Evolutionary conservation across 805 yeast genomes (phyloP).

Genomic region (Suhomyces prunicola): DNA sequence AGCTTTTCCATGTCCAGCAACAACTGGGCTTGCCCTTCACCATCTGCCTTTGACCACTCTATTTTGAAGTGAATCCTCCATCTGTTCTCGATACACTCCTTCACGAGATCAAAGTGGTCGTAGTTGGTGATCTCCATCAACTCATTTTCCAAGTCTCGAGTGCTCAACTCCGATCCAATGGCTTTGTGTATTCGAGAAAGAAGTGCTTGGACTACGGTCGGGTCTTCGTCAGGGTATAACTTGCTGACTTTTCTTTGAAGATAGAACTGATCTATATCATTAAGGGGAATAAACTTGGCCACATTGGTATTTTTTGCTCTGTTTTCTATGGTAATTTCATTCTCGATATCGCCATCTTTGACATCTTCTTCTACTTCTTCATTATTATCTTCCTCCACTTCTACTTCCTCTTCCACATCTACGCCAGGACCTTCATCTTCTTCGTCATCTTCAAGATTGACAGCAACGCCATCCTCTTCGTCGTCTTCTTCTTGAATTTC

Average conservation of each 20-base stretch:
- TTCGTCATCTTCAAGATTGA: slow-evolving; percentile 21
- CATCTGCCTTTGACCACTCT: slow-evolving; percentile 24
- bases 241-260: slow-evolving; percentile 49
- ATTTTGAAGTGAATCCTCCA: slow-evolving; percentile 54
- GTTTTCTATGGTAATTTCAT: slow-evolving; percentile 11
- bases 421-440: slow-evolving; percentile 8
- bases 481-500: slow-evolving; percentile 15
- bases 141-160: slow-evolving; percentile 50
- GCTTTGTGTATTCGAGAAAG: slow-evolving; percentile 38
- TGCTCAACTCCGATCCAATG: slow-evolving; percentile 36
- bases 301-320: background rate
- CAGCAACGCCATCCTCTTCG: slow-evolving; percentile 22
- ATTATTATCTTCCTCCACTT: slow-evolving; percentile 4
- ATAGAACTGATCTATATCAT: slow-evolving; percentile 41
- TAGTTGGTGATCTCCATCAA: slow-evolving; percentile 51
- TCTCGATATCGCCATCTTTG: slow-evolving; percentile 31
- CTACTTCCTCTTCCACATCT: slow-evolving; percentile 8
- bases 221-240: slow-evolving; percentile 35
- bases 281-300: slow-evolving; percentile 6
- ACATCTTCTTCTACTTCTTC: background rate
- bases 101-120: slow-evolving; percentile 50
- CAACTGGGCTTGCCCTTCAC: slow-evolving; percentile 3
- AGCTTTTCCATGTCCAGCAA: slow-evolving; percentile 45
- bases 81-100: slow-evolving; percentile 49
- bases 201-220: slow-evolving; percentile 31